These are phyloP conservation scores for Aspergillus sparsus DNA, from an alignment of 495 filamentous ascomycete genomes.

Conservation along the genomic window DNA sequence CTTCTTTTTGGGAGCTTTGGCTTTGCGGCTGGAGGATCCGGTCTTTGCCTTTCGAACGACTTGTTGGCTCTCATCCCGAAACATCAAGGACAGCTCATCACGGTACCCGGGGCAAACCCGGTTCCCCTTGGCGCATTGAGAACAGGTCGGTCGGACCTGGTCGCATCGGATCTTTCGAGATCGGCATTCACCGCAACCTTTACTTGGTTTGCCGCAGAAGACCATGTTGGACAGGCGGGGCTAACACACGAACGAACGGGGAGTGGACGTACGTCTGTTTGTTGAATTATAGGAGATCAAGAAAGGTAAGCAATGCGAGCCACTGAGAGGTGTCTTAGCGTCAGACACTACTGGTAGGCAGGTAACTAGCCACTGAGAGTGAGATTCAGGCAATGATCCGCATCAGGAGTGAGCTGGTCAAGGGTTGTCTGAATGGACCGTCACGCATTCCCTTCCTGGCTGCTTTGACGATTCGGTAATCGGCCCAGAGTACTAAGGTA, in stretches of 20 bases:
- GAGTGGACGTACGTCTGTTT: conserved; percentile 1
- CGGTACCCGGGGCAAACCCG: conserved; percentile 70
- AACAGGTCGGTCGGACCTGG: conserved; percentile 63
- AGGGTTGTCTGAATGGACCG: background rate
- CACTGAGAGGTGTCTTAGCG: conserved; percentile 2
- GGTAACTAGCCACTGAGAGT: background rate
- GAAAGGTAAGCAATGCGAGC: conserved; percentile 30
- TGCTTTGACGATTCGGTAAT: background rate
- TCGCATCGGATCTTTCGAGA: conserved; percentile 69
- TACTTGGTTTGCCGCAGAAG: conserved; percentile 71
- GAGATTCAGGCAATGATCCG: background rate
- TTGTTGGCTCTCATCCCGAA: conserved; percentile 70
- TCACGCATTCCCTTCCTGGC: background rate
- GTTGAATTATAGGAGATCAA: conserved; percentile 10
- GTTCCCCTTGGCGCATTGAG: conserved; percentile 66
- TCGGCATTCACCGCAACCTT: conserved; percentile 72
- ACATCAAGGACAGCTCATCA: conserved; percentile 67
- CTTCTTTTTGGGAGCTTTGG: conserved; percentile 21
- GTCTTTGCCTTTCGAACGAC: conserved; percentile 65
- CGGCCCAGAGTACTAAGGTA: background rate
- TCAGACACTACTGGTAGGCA: background rate
- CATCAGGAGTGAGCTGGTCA: background rate
- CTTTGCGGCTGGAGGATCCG: conserved; percentile 24
- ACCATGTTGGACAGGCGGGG: conserved; percentile 54
- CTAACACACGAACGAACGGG: conserved; percentile 9